Evolutionary conservation across 495 filamentous ascomycete genomes (phyloP).

Genomic region (Penicillium lagena): DNA sequence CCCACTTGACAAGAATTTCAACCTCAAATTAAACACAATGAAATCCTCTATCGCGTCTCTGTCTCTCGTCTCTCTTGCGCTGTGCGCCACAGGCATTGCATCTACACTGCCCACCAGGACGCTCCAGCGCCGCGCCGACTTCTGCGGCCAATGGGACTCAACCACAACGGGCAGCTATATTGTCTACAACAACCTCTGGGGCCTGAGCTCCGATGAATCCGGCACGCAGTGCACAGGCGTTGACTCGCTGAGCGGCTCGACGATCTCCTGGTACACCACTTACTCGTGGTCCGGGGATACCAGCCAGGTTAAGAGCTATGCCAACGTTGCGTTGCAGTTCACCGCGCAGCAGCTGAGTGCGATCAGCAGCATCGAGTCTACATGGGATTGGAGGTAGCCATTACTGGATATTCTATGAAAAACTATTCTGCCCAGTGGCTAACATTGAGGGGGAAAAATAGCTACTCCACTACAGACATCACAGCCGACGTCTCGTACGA

Average conservation of each 20-base stretch:
- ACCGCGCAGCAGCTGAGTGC: slow-evolving; percentile 39
- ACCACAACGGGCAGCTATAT: slow-evolving; percentile 40
- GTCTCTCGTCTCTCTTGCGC: slow-evolving; percentile 12
- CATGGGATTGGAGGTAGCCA: slow-evolving; percentile 48
- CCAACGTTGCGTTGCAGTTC: slow-evolving; percentile 45
- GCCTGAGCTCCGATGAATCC: slow-evolving; percentile 27
- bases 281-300: slow-evolving; percentile 51
- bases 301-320: slow-evolving; percentile 53
- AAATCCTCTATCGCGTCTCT: slow-evolving; percentile 25
- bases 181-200: slow-evolving; percentile 53
- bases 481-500: slow-evolving; percentile 64
- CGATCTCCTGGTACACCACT: slow-evolving; percentile 48
- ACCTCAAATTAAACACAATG: slow-evolving; percentile 16
- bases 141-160: slow-evolving; percentile 46
- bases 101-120: slow-evolving; percentile 28
- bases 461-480: slow-evolving; percentile 47
- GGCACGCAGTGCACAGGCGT: slow-evolving; percentile 54
- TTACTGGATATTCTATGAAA: neutral
- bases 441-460: slow-evolving; percentile 6
- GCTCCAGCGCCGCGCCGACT: slow-evolving; percentile 34
- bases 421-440: neutral
- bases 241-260: slow-evolving; percentile 36
- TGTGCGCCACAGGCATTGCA: slow-evolving; percentile 29
- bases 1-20: neutral
- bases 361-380: slow-evolving; percentile 44